Conservation (phyloP, 352 stramenopile genomes). For the Phytophthora lateralis region DNA sequence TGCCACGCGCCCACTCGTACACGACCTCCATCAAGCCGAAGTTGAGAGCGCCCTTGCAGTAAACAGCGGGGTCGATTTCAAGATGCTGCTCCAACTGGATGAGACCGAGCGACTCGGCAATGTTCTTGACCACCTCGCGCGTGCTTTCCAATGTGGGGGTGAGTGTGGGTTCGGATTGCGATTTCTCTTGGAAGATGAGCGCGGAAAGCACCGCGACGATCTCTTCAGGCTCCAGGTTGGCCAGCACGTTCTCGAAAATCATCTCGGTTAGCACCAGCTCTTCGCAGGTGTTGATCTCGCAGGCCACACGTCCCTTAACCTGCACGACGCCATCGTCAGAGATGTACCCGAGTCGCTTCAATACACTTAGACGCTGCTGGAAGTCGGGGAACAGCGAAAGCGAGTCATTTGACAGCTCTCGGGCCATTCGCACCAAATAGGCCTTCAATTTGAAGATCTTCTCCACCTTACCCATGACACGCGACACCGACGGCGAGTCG, state of each 20-base stretch:
- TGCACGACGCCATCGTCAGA: constrained; percentile 89
- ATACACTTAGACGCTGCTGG: constrained; percentile 92
- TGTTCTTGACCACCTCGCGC: constrained; percentile 89
- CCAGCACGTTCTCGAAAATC: constrained; percentile 98
- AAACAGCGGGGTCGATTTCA: constrained; percentile 92
- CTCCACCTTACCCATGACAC: constrained; percentile 72
- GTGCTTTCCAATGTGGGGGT: constrained; percentile 74
- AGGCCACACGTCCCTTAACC: constrained; percentile 97
- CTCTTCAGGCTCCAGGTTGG: constrained; percentile 96
- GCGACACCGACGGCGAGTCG: constrained; percentile 39
- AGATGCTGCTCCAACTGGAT: constrained; percentile 86
- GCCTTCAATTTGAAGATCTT: constrained; percentile 77
- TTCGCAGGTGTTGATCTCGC: constrained; percentile 98
- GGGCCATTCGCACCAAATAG: constrained; percentile 63
- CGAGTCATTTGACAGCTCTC: constrained; percentile 85
- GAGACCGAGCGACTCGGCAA: constrained; percentile 77
- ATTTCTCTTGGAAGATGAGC: constrained; percentile 97
- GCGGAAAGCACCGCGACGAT: constrained; percentile 96
- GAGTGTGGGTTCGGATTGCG: constrained; percentile 73
- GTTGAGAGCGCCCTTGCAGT: constrained; percentile 92
- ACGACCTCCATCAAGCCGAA: constrained; percentile 95
- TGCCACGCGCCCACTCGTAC: constrained; percentile 98
- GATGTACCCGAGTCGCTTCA: constrained; percentile 96
- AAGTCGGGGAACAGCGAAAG: constrained; percentile 98
- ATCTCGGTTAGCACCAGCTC: constrained; percentile 98